Evolutionary conservation across 1,139 yeast species (phyloP).

Genomic region (Saccharomyces pastorianus): DNA sequence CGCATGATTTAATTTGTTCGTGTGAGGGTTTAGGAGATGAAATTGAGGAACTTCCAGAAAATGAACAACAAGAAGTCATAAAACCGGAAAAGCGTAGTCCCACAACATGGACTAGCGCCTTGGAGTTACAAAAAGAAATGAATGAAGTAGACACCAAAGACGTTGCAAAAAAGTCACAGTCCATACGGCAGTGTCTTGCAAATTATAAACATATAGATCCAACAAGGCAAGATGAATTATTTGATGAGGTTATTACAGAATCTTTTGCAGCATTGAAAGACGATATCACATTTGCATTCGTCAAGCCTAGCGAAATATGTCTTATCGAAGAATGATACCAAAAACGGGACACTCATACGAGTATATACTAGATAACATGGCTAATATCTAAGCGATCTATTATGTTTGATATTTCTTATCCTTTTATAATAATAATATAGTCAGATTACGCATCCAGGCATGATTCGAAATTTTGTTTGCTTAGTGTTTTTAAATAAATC

Average conservation of each 20-base stretch:
- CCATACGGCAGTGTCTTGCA: conserved; percentile 49
- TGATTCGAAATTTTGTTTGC: too few relatives aligned
- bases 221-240: conserved; percentile 6
- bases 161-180: conserved; percentile 30
- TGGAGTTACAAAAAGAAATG: conserved; percentile 36
- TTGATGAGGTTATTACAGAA: conserved; percentile 22
- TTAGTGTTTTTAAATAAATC: too few relatives aligned
- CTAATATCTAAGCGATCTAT: neutral
- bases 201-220: conserved; percentile 61
- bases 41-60: conserved; percentile 14
- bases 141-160: conserved; percentile 29
- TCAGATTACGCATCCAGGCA: too few relatives aligned
- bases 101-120: conserved; percentile 44
- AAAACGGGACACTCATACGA: neutral
- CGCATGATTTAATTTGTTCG: conserved; percentile 74
- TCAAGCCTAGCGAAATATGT: conserved; percentile 15
- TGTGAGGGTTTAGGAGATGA: conserved; percentile 45
- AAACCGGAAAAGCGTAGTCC: conserved; percentile 11
- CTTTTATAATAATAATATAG: neutral
- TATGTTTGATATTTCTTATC: neutral
- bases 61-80: conserved; percentile 7
- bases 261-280: conserved; percentile 9
- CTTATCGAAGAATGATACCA: neutral
- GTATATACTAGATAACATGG: neutral
- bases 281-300: conserved; percentile 24